phyloP scores from a whole-genome alignment of 2,329 filamentous ascomycete species.

The Fusarium liriodendri region DNA sequence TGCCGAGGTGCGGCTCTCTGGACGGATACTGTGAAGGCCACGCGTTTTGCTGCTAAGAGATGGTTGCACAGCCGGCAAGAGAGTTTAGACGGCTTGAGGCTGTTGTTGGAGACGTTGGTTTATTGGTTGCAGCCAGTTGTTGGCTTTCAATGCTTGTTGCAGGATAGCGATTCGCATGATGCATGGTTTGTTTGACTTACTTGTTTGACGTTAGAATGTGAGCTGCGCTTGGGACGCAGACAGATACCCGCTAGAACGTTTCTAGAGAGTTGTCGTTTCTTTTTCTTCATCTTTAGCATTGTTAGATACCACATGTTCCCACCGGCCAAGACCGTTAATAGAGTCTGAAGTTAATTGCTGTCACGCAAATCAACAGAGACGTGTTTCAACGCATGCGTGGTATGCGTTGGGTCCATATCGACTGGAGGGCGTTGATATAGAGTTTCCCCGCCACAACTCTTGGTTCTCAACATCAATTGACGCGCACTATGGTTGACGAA shows the following conservation, averaged over 20 bases:
- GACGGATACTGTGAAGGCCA: constrained; percentile 1
- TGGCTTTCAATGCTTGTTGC: constrained; percentile 16
- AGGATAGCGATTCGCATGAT: constrained; percentile 20
- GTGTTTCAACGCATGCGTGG: background rate
- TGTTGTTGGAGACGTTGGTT: constrained; percentile 4
- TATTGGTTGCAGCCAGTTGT: background rate
- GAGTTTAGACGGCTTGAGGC: constrained; percentile 4
- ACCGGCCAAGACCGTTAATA: constrained; percentile 11
- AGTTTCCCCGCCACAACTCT: background rate
- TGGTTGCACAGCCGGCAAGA: constrained; percentile 2
- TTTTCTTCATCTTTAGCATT: constrained; percentile 18
- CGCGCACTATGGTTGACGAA: background rate
- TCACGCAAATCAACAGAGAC: background rate
- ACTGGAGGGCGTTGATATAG: background rate
- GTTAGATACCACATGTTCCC: constrained; percentile 29
- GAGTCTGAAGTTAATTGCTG: background rate
- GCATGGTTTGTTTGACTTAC: constrained; percentile 30
- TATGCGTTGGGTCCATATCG: background rate
- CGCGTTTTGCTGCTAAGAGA: constrained; percentile 4
- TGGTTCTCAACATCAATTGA: background rate
- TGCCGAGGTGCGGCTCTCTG: constrained; percentile 18
- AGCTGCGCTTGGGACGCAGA: constrained; percentile 23
- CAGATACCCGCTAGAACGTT: constrained; percentile 41
- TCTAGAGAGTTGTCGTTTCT: constrained; percentile 28
- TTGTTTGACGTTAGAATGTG: constrained; percentile 6